Conservation (phyloP, 345 rosid genomes). For the Populus deltoides region DNA sequence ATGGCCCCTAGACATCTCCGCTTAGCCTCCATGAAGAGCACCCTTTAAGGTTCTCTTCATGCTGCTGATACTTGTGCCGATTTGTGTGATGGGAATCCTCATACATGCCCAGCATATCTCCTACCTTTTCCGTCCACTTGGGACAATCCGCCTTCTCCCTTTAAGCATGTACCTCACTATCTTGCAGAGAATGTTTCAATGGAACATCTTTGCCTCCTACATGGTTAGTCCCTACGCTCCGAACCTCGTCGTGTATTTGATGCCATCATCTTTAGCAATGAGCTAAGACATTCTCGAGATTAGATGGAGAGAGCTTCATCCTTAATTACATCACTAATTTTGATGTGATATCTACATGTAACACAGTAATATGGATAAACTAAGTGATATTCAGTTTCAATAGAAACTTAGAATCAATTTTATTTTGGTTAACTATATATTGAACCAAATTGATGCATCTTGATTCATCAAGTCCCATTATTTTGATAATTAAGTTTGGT, state of each 20-base stretch:
- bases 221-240: conserved; percentile 73
- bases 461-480: too few species aligned
- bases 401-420: too few species aligned
- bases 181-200: conserved; percentile 89
- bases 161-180: conserved; percentile 67
- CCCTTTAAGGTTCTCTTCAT: conserved; percentile 31
- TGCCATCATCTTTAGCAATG: conserved; percentile 80
- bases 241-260: conserved; percentile 68
- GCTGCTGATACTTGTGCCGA: conserved; percentile 46
- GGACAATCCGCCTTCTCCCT: conserved; percentile 79
- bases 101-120: conserved; percentile 45
- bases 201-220: conserved; percentile 74
- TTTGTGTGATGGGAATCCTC: conserved; percentile 48
- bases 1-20: conserved; percentile 50
- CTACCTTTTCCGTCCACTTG: conserved; percentile 80
- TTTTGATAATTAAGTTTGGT: too few species aligned
- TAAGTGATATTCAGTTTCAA: too few species aligned
- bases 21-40: conserved; percentile 29
- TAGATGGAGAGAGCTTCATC: conserved; percentile 73
- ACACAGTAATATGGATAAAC: too few species aligned
- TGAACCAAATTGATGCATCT: too few species aligned
- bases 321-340: conserved; percentile 65
- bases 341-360: not conserved
- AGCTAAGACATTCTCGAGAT: conserved; percentile 76
- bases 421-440: too few species aligned